A percentile compares a stretch with the other conserved stretches of the same genome.
Evolutionary conservation across 2,329 filamentous ascomycete genomes (phyloP).

Genomic region (Acrocalymma vagum): DNA sequence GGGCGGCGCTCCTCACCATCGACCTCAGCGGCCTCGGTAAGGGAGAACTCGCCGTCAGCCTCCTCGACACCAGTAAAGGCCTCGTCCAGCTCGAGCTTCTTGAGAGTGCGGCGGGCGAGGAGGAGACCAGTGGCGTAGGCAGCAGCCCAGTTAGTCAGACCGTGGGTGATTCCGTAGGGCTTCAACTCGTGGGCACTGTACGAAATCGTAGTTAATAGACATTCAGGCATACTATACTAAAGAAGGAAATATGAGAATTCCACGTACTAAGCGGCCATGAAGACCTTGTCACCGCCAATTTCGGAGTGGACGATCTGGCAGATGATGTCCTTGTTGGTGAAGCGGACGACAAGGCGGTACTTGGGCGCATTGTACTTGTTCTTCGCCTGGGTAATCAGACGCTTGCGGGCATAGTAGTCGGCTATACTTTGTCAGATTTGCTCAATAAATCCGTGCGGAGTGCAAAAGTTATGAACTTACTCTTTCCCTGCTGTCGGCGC

Average conservation of each 20-base stretch:
- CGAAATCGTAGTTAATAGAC: conserved; percentile 11
- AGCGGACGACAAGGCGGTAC: conserved; percentile 99
- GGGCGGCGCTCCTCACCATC: conserved; percentile 90
- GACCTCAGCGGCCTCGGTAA: conserved; percentile 94
- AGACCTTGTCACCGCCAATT: conserved; percentile 97
- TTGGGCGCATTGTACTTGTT: conserved; percentile 99
- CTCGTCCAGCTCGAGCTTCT: conserved; percentile 96
- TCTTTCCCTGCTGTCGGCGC: conserved; percentile 95
- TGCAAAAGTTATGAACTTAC: conserved; percentile 73
- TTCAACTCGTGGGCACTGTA: conserved; percentile 86
- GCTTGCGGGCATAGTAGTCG: conserved; percentile 99
- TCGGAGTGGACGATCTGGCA: conserved; percentile 96
- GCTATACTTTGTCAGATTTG: conserved; percentile 71
- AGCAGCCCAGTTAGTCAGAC: conserved; percentile 99
- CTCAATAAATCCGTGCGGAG: background rate
- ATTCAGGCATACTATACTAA: background rate
- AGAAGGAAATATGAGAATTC: conserved; percentile 1
- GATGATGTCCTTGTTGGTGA: conserved; percentile 99
- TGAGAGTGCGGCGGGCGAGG: conserved; percentile 93
- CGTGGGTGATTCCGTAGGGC: conserved; percentile 97
- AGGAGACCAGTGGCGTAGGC: conserved; percentile 97
- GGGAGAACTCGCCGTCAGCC: conserved; percentile 91
- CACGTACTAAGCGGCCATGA: conserved; percentile 57
- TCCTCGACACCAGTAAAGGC: conserved; percentile 96
- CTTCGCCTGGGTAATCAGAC: conserved; percentile 99